phyloP scores from a whole-genome alignment of 345 rosid species.

The Triadica sebifera region DNA sequence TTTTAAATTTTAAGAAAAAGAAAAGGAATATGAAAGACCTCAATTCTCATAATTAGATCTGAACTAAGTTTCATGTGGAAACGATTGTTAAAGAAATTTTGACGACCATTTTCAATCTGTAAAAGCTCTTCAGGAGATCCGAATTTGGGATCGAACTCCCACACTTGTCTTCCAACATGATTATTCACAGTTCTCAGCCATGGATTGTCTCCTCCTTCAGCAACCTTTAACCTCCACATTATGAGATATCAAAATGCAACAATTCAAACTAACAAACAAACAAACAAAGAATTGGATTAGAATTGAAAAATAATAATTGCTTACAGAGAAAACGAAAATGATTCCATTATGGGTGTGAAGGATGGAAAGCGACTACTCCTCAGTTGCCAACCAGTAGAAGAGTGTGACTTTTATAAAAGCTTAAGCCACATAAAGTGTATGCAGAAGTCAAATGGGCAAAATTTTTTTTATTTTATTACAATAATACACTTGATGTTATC shows the following conservation, averaged over 20 bases:
- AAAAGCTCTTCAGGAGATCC: slow-evolving; percentile 63
- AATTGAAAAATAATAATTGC: too few species aligned
- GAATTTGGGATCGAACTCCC: slow-evolving; percentile 80
- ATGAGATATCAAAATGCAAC: background rate
- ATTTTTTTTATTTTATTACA: too few species aligned
- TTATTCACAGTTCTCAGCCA: slow-evolving; percentile 68
- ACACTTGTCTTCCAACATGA: slow-evolving; percentile 75
- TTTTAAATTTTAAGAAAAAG: background rate
- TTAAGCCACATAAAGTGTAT: too few species aligned
- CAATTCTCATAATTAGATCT: slow-evolving; percentile 85
- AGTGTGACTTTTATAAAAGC: too few species aligned
- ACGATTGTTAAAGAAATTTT: slow-evolving; percentile 49
- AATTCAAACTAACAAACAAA: too few species aligned
- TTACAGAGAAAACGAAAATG: too few species aligned
- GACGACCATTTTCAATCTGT: slow-evolving; percentile 61
- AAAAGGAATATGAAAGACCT: slow-evolving; percentile 37
- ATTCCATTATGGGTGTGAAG: too few species aligned
- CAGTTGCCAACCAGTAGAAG: too few species aligned
- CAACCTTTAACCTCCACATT: slow-evolving; percentile 93
- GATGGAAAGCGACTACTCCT: too few species aligned
- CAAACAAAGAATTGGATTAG: too few species aligned
- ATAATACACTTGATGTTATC: too few species aligned
- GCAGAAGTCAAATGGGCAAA: too few species aligned
- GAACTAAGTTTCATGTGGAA: slow-evolving; percentile 71
- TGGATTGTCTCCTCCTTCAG: slow-evolving; percentile 75